phyloP scores from a whole-genome alignment of 768 basidiomycete genomes.

The Tylopilus cervinicoccineus region DNA sequence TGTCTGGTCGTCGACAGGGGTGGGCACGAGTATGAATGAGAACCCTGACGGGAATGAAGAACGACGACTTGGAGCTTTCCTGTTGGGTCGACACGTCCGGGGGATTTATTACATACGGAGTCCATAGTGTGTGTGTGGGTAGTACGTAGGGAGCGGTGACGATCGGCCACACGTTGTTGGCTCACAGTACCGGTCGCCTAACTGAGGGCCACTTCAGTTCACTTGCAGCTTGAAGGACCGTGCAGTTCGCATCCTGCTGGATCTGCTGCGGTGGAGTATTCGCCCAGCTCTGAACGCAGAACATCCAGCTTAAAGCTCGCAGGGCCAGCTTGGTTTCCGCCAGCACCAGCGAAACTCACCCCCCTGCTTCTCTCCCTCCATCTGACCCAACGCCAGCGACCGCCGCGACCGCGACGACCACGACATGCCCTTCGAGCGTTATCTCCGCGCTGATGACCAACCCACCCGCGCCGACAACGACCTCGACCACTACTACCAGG shows the following conservation, averaged over 20 bases:
- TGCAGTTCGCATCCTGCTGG: conserved; percentile 9
- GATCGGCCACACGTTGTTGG: conserved; percentile 20
- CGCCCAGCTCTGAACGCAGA: background rate
- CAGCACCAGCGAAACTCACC: background rate
- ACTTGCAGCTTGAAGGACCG: conserved; percentile 5
- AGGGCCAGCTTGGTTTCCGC: no score
- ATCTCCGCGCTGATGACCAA: conserved; percentile 30
- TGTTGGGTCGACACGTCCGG: conserved; percentile 1
- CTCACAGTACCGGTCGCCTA: conserved; percentile 14
- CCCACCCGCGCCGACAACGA: background rate
- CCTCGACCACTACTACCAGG: conserved; percentile 9
- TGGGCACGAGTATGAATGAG: conserved; percentile 9
- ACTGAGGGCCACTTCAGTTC: conserved; percentile 16
- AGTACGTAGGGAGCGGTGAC: conserved; percentile 27
- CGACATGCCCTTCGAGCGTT: conserved; percentile 41
- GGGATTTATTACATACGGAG: conserved; percentile 22
- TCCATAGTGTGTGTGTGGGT: conserved; percentile 9
- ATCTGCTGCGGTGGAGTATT: conserved; percentile 13
- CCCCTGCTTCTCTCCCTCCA: background rate
- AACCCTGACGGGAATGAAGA: conserved; percentile 23
- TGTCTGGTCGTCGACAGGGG: conserved; percentile 11
- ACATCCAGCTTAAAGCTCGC: no score
- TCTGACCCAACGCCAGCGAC: conserved; percentile 3
- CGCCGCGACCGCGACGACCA: conserved; percentile 2
- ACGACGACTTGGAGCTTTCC: conserved; percentile 6